Base-by-base conservation (phyloP, 2,329 filamentous ascomycete species). In the Onygenales sp. region DNA sequence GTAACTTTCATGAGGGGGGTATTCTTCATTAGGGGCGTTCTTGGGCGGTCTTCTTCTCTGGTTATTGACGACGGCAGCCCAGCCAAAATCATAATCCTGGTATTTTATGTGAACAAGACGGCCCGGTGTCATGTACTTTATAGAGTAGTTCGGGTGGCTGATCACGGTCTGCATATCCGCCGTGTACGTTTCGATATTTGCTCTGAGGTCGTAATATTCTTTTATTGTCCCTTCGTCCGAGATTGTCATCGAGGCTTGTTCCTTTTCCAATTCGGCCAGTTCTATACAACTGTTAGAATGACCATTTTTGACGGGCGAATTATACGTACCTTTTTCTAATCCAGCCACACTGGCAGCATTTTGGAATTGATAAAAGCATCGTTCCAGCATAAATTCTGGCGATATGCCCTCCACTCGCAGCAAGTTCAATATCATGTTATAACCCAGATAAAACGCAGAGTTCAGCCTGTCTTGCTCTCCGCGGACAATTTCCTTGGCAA, bases 331-430 rank as follows among this genome's bases (percentile, higher is more conserved):
- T 67, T 87, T 88, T 70, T 98, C 93, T 21, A 97, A 72, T 10
- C 79, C 77, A 17, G 87, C 87, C 7, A 96, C 89, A 60, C 86
- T 90, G 9, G 92, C 87, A 2, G 88, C 88, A 63, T 95, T 97
- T 68, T 98, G 93, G 72, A 98, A 98, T 70, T 98, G 93, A 70
- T 88, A 94, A 75, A 98, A 98, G 66, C 93, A 98, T 61, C 87
- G 83, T 74, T 97, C 91, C n/a, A 98, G 77, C 93, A 98, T 98
- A 65, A 88, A 97, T 63, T 98, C 92, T 2, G 94, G 93, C 7
- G 91, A 97, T 49, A 98, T 95, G n/a, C 90, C 92, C 68, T 98
- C 93, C n/a, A 98, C 92, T 71, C 93, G 82, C 70, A 97, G 85
- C 56, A 98, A 74, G 66, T 98, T 98, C 54, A 98, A 78, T 65